A percentile compares a stretch with the other conserved stretches of the same genome.
These are phyloP conservation scores for Vitellaria paradoxa DNA, from an alignment of 179 eudicot species.

Conservation along the genomic window DNA sequence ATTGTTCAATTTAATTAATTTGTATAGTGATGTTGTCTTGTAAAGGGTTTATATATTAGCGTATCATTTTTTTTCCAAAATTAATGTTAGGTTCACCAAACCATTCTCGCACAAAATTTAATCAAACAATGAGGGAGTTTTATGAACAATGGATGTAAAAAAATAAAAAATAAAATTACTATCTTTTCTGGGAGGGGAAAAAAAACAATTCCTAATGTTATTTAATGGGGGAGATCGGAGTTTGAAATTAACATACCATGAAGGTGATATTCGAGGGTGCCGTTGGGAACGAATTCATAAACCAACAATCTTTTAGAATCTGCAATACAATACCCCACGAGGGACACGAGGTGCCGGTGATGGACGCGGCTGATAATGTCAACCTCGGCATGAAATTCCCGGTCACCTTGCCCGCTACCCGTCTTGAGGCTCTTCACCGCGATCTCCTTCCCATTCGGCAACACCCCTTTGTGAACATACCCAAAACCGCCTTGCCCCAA, in stretches of 20 bases:
- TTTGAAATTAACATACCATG: conserved; percentile 19
- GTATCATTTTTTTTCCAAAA: too few species aligned
- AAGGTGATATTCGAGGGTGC: conserved; percentile 28
- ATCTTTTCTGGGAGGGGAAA: too few species aligned
- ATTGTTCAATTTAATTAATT: too few species aligned
- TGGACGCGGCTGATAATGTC: conserved; percentile 35
- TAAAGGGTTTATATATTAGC: too few species aligned
- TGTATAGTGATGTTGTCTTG: too few species aligned
- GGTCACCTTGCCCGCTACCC: conserved; percentile 37
- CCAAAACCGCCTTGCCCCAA: conserved; percentile 44
- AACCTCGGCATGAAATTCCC: conserved; percentile 35
- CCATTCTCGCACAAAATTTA: too few species aligned
- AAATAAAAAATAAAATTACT: too few species aligned
- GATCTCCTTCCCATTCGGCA: conserved; percentile 38
- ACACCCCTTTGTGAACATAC: conserved; percentile 34
- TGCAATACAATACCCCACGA: conserved; percentile 29
- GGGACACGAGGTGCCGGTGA: conserved; percentile 31
- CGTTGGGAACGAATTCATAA: conserved; percentile 32
- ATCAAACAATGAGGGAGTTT: too few species aligned
- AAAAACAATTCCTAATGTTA: too few species aligned
- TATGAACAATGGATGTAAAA: too few species aligned
- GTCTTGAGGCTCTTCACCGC: conserved; percentile 38
- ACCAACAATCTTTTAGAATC: conserved; percentile 31
- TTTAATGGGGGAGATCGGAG: neutral
- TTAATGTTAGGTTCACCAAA: too few species aligned